Evolutionary conservation across 768 basidiomycete species (phyloP), one percentile per base, ranked within the genome.

Genomic region (Tulasnella sp.): DNA sequence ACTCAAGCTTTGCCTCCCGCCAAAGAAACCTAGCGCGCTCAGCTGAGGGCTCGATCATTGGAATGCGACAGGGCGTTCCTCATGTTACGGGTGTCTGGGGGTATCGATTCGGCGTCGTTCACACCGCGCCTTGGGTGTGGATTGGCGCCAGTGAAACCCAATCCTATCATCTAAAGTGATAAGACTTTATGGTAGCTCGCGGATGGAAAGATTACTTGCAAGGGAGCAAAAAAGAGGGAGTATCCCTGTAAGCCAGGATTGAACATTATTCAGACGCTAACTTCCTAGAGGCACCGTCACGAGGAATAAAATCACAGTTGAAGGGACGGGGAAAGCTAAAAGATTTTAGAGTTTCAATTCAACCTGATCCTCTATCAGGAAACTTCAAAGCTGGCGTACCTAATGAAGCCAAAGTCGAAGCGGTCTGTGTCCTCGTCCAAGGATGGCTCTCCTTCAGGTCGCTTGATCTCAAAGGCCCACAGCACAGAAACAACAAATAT

Each of bases 381-480:
- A 22, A n/a, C 54, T 54, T n/a, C 54, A 24, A 54, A n/a, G 3
- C 4, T n/a, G 24, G 22, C 24, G 24, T 54, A 54, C 54, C 54
- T 54, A 24, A 54, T 54, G 54, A 54, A 54, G 1, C 54, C 54
- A n/a, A 54, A 54, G 54, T 54, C 54, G 24, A 54, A 54, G 24
- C 54, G 22, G 5, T 54, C 24, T 7, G 4, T 12, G 12, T 54
- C 54, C 7, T 54, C 2, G 24, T 54, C 54, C 24, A 54, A n/a
- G n/a, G 54, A n/a, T 12, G 54, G 54, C n/a, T 54, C 24, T 54
- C 54, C 54, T 11, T 22, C 54, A n/a, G 54, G 54, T n/a, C 54
- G n/a, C 54, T 54, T 54, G 24, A 76, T 44, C 48, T 76, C 75
- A 76, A 76, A 76, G 22, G 75, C 40, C 48, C 41, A 41, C 5